Evolutionary conservation across 768 basidiomycete species (phyloP).

Genomic region (Dacryopinax primogenitus): DNA sequence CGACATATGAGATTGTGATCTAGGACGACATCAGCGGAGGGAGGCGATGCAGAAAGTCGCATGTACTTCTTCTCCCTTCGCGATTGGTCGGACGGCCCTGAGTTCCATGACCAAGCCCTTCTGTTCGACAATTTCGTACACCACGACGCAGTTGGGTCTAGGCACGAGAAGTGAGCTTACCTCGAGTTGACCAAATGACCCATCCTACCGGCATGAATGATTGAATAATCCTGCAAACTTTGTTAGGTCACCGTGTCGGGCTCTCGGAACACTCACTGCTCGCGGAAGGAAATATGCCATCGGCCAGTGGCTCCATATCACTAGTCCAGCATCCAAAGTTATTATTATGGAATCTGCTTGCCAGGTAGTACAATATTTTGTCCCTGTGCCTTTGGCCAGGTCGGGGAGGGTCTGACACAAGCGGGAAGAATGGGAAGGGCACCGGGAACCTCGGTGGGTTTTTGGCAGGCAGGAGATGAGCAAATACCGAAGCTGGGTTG

Average conservation of each 20-base stretch:
- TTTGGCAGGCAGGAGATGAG: not conserved
- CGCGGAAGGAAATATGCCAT: slow-evolving; percentile 64
- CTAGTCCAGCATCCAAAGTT: slow-evolving; percentile 65
- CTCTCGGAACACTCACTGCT: slow-evolving; percentile 29
- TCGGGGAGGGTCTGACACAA: not conserved
- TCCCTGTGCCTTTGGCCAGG: not conserved
- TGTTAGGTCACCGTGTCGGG: not conserved
- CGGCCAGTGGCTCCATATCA: slow-evolving; percentile 49
- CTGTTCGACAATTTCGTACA: not conserved
- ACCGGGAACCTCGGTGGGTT: not conserved
- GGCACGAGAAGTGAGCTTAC: not conserved
- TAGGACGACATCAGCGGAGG: slow-evolving; percentile 23
- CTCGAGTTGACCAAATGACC: slow-evolving; percentile 44
- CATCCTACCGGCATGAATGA: slow-evolving; percentile 68
- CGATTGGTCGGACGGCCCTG: slow-evolving; percentile 47
- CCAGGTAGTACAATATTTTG: not conserved
- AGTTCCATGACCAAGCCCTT: slow-evolving; percentile 45
- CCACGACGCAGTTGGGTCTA: not conserved
- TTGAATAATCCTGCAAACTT: slow-evolving; percentile 45
- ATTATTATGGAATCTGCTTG: slow-evolving; percentile 50
- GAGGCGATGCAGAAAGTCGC: slow-evolving; percentile 4
- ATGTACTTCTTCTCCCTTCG: slow-evolving; percentile 50
- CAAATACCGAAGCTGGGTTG: not conserved
- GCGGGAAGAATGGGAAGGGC: not conserved
- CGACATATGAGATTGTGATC: slow-evolving; percentile 66